Base-by-base conservation (phyloP, 345 rosid species). In the Lumnitzera racemosa region DNA sequence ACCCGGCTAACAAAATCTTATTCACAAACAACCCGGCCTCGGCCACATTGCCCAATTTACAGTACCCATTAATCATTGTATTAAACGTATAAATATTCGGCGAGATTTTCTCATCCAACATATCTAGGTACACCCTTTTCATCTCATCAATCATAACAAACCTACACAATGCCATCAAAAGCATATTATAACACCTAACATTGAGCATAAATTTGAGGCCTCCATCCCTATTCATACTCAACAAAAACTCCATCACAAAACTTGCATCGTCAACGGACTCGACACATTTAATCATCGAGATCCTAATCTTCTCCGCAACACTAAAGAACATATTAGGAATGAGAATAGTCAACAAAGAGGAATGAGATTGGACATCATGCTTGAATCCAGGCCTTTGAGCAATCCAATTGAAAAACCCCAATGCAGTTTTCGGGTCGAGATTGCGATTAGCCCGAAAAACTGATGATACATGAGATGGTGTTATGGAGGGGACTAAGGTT, bases 51-150 rank as follows among this genome's bases (percentile, higher is more conserved):
- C 90, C 92, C 20, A 82, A 2, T 75, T 83, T 81, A 51, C 92
- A 86, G 74, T 76, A 86, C 24, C 66, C 96, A 68, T 80, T 83
- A 36, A 88, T 81, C 92, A 88, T 80, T 4, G 88, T 83, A 63
- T 88, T 88, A 27, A 81, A 82, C 0, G 96, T 86, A 60, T 69
- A 69, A 7, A 83, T 74, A 65, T 83, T 77, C 0, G 90, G 96
- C 15, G 41, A 47, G 59, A 88, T 67, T 77, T 75, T 67, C 20
- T 72, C 78, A 43, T 63, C 68, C 61, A 78, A 46, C 90, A 86
- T 81, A 23, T 80, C 88, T 12, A 13, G 12, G 62, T 67, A 82
- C 59, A 88, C 71, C 17, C 49, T 65, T 79, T 71, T 76, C 88
- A 88, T 83, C 48, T 88, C 90, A 62, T 80, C 83, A 46, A 86